Conservation (phyloP, 805 yeast species). For the Yamadazyma olivae region DNA sequence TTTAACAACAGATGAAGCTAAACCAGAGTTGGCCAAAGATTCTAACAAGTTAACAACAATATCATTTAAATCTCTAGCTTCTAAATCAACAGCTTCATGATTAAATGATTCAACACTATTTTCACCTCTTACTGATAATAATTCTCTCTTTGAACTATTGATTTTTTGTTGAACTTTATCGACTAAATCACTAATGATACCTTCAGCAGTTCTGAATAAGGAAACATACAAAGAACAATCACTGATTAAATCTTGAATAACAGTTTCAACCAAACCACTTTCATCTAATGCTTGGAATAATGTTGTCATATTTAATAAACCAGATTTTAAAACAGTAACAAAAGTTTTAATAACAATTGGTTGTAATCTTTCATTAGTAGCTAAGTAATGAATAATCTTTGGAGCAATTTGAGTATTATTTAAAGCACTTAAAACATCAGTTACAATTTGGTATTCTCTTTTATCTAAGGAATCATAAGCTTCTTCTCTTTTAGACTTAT, state of each 20-base stretch:
- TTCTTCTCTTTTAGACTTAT: conserved; percentile 28
- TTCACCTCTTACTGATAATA: conserved; percentile 4
- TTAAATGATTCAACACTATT: conserved; percentile 5
- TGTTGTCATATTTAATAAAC: conserved; percentile 27
- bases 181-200: conserved; percentile 23
- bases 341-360: conserved; percentile 25
- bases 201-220: conserved; percentile 29
- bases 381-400: conserved; percentile 29
- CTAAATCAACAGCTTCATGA: conserved; percentile 6
- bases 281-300: conserved; percentile 35
- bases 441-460: conserved; percentile 39
- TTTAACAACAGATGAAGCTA: conserved; percentile 36
- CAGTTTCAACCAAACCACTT: conserved; percentile 32
- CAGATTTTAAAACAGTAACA: conserved; percentile 30
- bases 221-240: conserved; percentile 37
- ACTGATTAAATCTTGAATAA: conserved; percentile 32
- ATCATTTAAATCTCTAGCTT: conserved; percentile 21
- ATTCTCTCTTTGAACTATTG: conserved; percentile 17
- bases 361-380: conserved; percentile 15
- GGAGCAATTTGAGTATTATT: conserved; percentile 37
- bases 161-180: conserved; percentile 23
- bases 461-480: conserved; percentile 23
- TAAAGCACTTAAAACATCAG: conserved; percentile 35
- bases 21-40: conserved; percentile 41
- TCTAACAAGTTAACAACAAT: conserved; percentile 35